Conservation (phyloP, 192 early-diverging fungal genomes). For the Oehlia diaphana region DNA sequence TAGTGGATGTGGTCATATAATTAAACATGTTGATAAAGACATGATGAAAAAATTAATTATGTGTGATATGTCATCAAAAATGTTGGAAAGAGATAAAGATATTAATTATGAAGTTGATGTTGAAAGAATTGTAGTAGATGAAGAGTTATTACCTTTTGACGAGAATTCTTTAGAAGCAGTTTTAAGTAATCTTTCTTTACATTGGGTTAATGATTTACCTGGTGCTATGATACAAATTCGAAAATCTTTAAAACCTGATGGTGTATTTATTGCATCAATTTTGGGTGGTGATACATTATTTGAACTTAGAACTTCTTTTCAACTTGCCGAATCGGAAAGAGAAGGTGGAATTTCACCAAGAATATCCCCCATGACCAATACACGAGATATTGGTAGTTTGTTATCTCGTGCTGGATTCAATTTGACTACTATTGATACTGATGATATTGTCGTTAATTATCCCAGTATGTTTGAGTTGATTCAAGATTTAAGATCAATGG, state of each 20-base stretch:
- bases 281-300: constrained; percentile 96
- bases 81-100: constrained; percentile 58
- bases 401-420: constrained; percentile 83
- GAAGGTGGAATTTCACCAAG: constrained; percentile 87
- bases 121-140: constrained; percentile 79
- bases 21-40: constrained; percentile 78
- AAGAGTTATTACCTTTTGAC: constrained; percentile 79
- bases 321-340: constrained; percentile 90
- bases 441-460: constrained; percentile 88
- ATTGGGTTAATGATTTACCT: constrained; percentile 98
- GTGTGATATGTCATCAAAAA: constrained; percentile 76
- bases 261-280: constrained; percentile 91
- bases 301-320: constrained; percentile 90
- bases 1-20: constrained; percentile 84
- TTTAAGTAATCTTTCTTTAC: constrained; percentile 80
- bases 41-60: constrained; percentile 82
- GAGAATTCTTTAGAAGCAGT: constrained; percentile 87
- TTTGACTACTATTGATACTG: constrained; percentile 91
- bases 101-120: constrained; percentile 66
- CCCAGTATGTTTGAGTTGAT: constrained; percentile 91
- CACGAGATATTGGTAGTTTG: constrained; percentile 75
- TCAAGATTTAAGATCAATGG: constrained; percentile 88
- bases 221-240: constrained; percentile 83
- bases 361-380: constrained; percentile 86
- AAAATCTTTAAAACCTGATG: constrained; percentile 84